Evolutionary conservation across 306 rosid genomes (phyloP).

Genomic region (Prunus campanulata): DNA sequence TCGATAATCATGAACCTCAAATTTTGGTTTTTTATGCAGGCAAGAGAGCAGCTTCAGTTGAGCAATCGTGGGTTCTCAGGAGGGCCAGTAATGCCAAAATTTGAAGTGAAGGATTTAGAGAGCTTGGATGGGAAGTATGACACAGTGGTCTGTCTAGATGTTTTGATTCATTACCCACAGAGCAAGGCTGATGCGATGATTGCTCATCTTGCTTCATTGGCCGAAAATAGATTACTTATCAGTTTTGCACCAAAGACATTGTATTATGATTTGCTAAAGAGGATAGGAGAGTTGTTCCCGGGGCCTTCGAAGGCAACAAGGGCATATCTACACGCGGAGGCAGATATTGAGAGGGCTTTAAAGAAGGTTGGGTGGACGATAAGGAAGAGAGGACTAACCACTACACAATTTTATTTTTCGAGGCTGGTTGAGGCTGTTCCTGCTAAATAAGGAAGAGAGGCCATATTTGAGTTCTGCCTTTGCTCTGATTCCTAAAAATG

Average conservation of each 20-base stretch:
- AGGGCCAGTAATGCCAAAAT: constrained; percentile 52
- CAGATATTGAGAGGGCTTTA: constrained; percentile 79
- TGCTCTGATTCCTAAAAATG: constrained; percentile 14
- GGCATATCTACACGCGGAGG: constrained; percentile 92
- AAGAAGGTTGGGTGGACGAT: constrained; percentile 80
- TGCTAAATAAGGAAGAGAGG: constrained; percentile 37
- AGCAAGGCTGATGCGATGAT: constrained; percentile 89
- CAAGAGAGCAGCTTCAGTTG: constrained; percentile 53
- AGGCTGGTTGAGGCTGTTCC: constrained; percentile 94
- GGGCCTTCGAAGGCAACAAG: constrained; percentile 97
- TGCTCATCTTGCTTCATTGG: constrained; percentile 85
- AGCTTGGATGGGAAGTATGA: constrained; percentile 81
- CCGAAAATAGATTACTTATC: constrained; percentile 66
- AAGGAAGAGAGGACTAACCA: constrained; percentile 67
- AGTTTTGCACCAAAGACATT: constrained; percentile 95
- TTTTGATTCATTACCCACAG: constrained; percentile 90
- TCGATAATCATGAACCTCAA: too few species aligned
- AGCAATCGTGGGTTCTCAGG: constrained; percentile 22
- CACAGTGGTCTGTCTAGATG: constrained; percentile 80
- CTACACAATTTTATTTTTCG: constrained; percentile 91
- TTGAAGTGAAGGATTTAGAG: constrained; percentile 82
- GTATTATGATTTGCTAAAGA: constrained; percentile 72
- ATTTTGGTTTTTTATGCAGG: constrained; percentile 36
- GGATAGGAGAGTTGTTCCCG: constrained; percentile 93
- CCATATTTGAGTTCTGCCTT: constrained; percentile 36